These are phyloP conservation scores for Moesziomyces aphidis DNA, from an alignment of 1,284 basidiomycete species.

Conservation along the genomic window DNA sequence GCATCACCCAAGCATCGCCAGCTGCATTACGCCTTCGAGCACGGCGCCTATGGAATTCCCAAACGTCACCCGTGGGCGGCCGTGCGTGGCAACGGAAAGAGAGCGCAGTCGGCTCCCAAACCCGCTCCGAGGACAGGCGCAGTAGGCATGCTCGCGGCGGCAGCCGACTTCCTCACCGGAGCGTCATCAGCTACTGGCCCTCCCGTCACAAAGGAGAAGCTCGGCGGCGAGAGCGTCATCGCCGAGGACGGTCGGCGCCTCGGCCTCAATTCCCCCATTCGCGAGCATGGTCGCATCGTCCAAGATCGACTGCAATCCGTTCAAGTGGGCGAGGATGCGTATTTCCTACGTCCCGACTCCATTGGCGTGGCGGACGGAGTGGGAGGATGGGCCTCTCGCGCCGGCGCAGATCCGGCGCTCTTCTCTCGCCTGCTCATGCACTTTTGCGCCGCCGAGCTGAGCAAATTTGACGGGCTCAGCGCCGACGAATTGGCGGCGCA, in stretches of 20 bases:
- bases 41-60: constrained; percentile 70
- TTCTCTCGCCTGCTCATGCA: constrained; percentile 90
- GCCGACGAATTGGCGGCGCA: constrained; percentile 42
- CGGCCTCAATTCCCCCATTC: constrained; percentile 58
- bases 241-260: constrained; percentile 34
- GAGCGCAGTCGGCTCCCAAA: constrained; percentile 30
- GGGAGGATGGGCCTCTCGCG: constrained; percentile 80
- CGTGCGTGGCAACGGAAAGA: constrained; percentile 57
- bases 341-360: constrained; percentile 82
- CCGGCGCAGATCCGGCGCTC: constrained; percentile 75
- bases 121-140: constrained; percentile 31
- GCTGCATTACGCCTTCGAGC: constrained; percentile 51
- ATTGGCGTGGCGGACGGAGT: constrained; percentile 91
- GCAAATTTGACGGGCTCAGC: constrained; percentile 40
- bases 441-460: constrained; percentile 75
- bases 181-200: constrained; percentile 23
- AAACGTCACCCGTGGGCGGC: constrained; percentile 64
- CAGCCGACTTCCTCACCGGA: constrained; percentile 57
- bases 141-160: constrained; percentile 64
- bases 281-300: constrained; percentile 61
- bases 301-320: constrained; percentile 71
- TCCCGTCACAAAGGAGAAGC: constrained; percentile 19
- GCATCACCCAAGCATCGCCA: constrained; percentile 29
- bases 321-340: constrained; percentile 86
- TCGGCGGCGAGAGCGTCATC: constrained; percentile 27